Percentiles rank a stretch among this genome's conserved stretches.
Evolutionary conservation across 2,329 filamentous ascomycete species (phyloP).

Genomic region (Graphium sp.): DNA sequence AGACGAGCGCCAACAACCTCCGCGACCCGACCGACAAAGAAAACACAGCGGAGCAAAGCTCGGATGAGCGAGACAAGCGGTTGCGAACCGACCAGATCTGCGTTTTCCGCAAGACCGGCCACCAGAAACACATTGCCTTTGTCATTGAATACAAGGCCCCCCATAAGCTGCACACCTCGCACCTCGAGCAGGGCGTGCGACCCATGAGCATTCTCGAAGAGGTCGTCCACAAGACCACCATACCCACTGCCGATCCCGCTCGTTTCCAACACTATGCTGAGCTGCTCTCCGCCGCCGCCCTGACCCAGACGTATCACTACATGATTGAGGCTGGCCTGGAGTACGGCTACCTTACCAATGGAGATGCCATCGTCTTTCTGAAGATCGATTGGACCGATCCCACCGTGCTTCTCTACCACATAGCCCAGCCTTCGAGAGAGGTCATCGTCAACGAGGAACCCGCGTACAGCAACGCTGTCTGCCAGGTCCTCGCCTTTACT

Average conservation of each 20-base stretch:
- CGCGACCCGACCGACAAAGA: too few relatives aligned
- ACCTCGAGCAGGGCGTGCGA: slow-evolving; percentile 22
- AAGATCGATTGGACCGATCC: slow-evolving; percentile 14
- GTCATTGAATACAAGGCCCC: slow-evolving; percentile 28
- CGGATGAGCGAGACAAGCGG: too few relatives aligned
- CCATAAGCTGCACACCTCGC: slow-evolving; percentile 22
- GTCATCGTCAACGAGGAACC: slow-evolving; percentile 9
- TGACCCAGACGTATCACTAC: slow-evolving; percentile 30
- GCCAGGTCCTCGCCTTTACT: slow-evolving; percentile 11
- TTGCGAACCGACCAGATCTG: slow-evolving; percentile 17
- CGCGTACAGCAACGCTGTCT: slow-evolving; percentile 9
- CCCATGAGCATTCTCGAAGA: slow-evolving; percentile 21
- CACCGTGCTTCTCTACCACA: slow-evolving; percentile 13
- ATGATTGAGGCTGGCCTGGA: slow-evolving; percentile 27
- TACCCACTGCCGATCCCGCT: slow-evolving; percentile 11
- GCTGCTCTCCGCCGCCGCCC: slow-evolving; percentile 19
- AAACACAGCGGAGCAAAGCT: too few relatives aligned
- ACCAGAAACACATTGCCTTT: slow-evolving; percentile 9
- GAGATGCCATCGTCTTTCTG: slow-evolving; percentile 25
- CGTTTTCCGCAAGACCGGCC: slow-evolving; percentile 7
- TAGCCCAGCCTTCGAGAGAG: slow-evolving; percentile 12
- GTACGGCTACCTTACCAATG: slow-evolving; percentile 22
- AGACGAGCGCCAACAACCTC: too few relatives aligned
- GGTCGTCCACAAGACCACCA: slow-evolving; percentile 9
- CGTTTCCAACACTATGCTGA: slow-evolving; percentile 17